Evolutionary conservation across 148 eudicot species (phyloP).

Genomic region (Rhododendron williamsianum): DNA sequence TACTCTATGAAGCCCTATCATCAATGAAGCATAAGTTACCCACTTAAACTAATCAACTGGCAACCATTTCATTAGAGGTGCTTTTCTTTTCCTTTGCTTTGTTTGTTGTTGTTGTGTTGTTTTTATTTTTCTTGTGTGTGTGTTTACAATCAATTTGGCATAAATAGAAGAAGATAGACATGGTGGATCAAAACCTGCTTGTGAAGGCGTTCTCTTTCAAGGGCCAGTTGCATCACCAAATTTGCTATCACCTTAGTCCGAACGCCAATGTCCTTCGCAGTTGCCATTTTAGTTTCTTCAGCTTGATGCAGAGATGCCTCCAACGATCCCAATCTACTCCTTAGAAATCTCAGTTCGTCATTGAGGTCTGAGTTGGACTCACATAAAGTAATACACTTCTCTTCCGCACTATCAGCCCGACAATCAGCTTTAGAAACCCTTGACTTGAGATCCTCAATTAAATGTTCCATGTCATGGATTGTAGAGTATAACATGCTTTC

Average conservation of each 20-base stretch:
- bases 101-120: background rate
- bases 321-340: constrained; percentile 46
- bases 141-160: background rate
- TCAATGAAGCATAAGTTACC: background rate
- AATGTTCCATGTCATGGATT: constrained; percentile 70
- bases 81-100: background rate
- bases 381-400: constrained; percentile 57
- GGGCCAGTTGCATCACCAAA: constrained; percentile 68
- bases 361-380: constrained; percentile 58
- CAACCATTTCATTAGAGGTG: background rate
- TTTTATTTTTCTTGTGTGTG: background rate
- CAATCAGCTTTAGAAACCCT: constrained; percentile 61
- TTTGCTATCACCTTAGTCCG: constrained; percentile 65
- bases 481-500: constrained; percentile 51
- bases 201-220: constrained; percentile 83
- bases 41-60: background rate
- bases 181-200: constrained; percentile 57
- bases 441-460: constrained; percentile 61
- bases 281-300: constrained; percentile 57
- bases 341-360: constrained; percentile 57
- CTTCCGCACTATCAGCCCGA: constrained; percentile 65
- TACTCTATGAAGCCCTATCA: background rate
- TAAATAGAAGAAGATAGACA: background rate
- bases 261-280: constrained; percentile 62
- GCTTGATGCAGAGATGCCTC: constrained; percentile 69